Evolutionary conservation across 495 filamentous ascomycete species (phyloP).

Genomic region (Durotheca rogersii): DNA sequence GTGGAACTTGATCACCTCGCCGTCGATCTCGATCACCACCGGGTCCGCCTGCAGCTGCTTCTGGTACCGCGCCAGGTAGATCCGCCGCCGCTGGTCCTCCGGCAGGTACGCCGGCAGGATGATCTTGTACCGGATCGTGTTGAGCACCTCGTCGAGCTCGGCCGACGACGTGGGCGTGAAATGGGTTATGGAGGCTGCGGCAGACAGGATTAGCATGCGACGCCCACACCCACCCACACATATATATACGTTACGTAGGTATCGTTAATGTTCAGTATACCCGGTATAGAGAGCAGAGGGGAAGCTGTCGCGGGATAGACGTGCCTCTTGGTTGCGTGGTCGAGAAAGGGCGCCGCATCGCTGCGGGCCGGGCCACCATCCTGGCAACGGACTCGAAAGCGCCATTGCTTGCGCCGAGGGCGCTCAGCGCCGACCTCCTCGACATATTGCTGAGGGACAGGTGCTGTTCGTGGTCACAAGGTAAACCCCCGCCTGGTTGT

Average conservation of each 20-base stretch:
- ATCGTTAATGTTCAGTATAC: no score
- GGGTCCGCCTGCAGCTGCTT: conserved; percentile 58
- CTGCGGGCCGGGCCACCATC: conserved; percentile 18
- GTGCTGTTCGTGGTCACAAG: not conserved
- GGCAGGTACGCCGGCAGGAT: conserved; percentile 65
- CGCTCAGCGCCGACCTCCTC: conserved; percentile 24
- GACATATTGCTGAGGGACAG: conserved; percentile 18
- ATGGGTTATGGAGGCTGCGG: conserved; percentile 14
- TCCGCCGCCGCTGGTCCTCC: conserved; percentile 53
- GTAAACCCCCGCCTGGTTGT: not conserved
- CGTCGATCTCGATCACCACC: conserved; percentile 59
- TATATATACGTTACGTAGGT: not conserved
- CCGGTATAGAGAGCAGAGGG: no score
- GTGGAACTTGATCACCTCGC: conserved; percentile 56
- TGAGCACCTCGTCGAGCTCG: conserved; percentile 45
- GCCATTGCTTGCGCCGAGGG: conserved; percentile 29
- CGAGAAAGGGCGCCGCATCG: conserved; percentile 28
- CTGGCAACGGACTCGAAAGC: conserved; percentile 17
- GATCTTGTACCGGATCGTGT: conserved; percentile 59
- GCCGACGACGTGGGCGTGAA: conserved; percentile 39
- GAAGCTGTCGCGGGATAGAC: no score
- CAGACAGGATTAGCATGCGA: conserved; percentile 6
- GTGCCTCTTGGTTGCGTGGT: conserved; percentile 28
- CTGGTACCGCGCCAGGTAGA: conserved; percentile 54
- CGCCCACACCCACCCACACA: no score